Evolutionary conservation across 2,329 filamentous ascomycete species (phyloP).

Genomic region (Biscogniauxia mediterranea): DNA sequence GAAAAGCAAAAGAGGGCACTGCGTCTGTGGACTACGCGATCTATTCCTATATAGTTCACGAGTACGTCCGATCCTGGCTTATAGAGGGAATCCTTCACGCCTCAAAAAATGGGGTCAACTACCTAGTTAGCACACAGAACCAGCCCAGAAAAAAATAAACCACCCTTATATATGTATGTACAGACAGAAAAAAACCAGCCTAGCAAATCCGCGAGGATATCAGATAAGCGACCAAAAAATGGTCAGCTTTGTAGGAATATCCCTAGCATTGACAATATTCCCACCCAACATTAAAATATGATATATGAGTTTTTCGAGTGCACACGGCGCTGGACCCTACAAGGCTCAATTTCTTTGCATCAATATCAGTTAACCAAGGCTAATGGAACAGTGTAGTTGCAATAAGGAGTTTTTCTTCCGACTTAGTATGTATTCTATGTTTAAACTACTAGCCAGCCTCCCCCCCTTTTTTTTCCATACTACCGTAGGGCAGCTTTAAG

Average conservation of each 20-base stretch:
- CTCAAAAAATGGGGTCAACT: not conserved
- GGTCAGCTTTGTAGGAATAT: not conserved
- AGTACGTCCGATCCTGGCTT: not conserved
- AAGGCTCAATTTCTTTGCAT: no score
- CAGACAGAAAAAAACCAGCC: no score
- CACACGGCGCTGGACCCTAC: no score
- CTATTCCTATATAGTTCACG: not conserved
- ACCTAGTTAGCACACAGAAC: not conserved
- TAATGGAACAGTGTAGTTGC: no score
- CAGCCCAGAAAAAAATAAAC: no score
- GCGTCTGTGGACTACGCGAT: not conserved
- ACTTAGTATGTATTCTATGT: no score
- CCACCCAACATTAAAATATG: not conserved
- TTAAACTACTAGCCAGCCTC: no score
- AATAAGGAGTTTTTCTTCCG: no score
- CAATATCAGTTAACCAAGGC: no score
- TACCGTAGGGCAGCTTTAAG: not conserved
- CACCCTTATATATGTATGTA: no score
- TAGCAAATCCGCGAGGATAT: no score
- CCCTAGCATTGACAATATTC: not conserved
- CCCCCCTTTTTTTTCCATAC: no score
- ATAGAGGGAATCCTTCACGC: not conserved
- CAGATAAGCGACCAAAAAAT: not conserved
- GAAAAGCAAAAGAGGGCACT: not conserved
- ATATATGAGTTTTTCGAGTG: not conserved